Conservation (phyloP, 1,139 yeast species). For the Debaryomycetaceae sp. region DNA sequence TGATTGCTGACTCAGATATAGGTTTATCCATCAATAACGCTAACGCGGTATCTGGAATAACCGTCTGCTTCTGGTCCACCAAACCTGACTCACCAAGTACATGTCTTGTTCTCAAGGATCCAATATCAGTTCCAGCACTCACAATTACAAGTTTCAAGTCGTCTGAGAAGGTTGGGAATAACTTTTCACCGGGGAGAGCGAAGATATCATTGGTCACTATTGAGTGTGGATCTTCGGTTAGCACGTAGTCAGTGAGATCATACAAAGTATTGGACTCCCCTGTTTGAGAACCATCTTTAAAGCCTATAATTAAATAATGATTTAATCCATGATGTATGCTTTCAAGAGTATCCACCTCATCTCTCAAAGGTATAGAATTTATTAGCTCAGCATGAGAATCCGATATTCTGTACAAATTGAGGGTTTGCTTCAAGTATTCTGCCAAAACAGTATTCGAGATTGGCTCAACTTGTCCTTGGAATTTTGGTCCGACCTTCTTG, state of each 20-base stretch:
- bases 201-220: not conserved
- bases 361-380: not conserved
- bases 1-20: constrained; percentile 23
- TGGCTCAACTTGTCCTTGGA: not conserved
- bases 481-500: not conserved
- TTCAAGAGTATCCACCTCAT: not conserved
- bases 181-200: not conserved
- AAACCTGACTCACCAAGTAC: not conserved
- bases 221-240: constrained; percentile 15
- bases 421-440: not conserved
- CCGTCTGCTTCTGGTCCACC: not conserved
- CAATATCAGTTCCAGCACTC: not conserved
- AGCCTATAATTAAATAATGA: not conserved
- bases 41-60: not conserved
- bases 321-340: not conserved
- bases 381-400: not conserved
- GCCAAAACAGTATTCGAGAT: not conserved
- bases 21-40: constrained; percentile 27
- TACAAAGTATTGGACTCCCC: constrained; percentile 16
- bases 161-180: not conserved
- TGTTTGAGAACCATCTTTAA: not conserved
- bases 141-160: not conserved
- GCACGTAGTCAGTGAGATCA: constrained; percentile 29
- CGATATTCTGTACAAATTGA: not conserved
- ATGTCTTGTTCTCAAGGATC: not conserved